These are phyloP conservation scores for Pseudofabraea citricarpa DNA, from an alignment of 2,329 filamentous ascomycete species.

Conservation along the genomic window DNA sequence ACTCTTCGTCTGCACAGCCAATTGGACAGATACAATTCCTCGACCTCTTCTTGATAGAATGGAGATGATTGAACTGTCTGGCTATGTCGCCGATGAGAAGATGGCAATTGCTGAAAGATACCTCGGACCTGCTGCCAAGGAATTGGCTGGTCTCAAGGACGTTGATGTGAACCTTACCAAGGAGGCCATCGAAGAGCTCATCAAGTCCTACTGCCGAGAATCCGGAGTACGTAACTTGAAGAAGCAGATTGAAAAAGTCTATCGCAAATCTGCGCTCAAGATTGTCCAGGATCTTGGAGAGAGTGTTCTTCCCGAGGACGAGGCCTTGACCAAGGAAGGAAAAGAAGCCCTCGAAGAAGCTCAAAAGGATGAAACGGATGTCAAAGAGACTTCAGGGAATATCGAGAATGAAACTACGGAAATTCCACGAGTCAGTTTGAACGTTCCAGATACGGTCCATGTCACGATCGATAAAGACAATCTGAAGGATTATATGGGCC, in stretches of 20 bases:
- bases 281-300: conserved; percentile 95
- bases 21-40: conserved; percentile 98
- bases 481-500: conserved; percentile 93
- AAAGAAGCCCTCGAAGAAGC: conserved; percentile 71
- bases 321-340: conserved; percentile 79
- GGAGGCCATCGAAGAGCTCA: conserved; percentile 89
- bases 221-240: conserved; percentile 96
- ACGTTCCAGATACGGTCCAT: conserved; percentile 82
- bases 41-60: conserved; percentile 91
- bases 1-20: conserved; percentile 96
- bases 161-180: conserved; percentile 85
- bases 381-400: conserved; percentile 53
- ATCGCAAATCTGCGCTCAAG: conserved; percentile 93
- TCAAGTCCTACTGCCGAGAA: conserved; percentile 97
- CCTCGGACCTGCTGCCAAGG: conserved; percentile 88
- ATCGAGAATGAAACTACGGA: conserved; percentile 56
- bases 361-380: conserved; percentile 58
- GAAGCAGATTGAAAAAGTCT: conserved; percentile 99
- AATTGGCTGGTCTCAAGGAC: conserved; percentile 82
- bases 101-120: conserved; percentile 96
- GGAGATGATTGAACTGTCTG: conserved; percentile 94
- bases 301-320: conserved; percentile 71
- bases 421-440: conserved; percentile 67
- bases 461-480: conserved; percentile 84
- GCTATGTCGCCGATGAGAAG: conserved; percentile 97